phyloP scores from a whole-genome alignment of 495 filamentous ascomycete species.

The Penicillium turbatum region DNA sequence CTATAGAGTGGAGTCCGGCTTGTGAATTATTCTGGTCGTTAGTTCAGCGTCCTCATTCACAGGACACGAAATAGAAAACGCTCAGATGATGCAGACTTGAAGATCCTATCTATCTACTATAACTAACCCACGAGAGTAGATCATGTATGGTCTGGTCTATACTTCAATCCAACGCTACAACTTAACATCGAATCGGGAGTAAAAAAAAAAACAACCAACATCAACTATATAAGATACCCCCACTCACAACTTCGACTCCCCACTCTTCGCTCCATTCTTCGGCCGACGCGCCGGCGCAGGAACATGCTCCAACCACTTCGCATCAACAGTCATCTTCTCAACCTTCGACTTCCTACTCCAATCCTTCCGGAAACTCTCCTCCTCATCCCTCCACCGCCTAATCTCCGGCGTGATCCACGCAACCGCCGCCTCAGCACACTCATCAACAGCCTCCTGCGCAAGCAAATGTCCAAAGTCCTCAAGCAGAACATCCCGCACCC shows the following conservation, averaged over 20 bases:
- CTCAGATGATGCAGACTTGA: background rate
- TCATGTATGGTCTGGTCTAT: background rate
- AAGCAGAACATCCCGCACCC: conserved; percentile 65
- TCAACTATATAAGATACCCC: background rate
- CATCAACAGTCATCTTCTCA: conserved; percentile 57
- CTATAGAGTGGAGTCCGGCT: conserved; percentile 16
- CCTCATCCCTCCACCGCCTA: conserved; percentile 58
- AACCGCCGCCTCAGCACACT: conserved; percentile 58
- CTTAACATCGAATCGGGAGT: background rate
- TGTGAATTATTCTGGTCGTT: background rate
- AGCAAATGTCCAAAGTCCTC: conserved; percentile 73
- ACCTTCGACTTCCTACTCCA: conserved; percentile 45
- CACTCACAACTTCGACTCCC: conserved; percentile 35
- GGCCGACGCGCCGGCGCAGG: conserved; percentile 37
- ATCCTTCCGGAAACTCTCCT: conserved; percentile 53
- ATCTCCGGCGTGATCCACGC: conserved; percentile 62
- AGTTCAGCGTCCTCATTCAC: conserved; percentile 4
- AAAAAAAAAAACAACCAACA: too few species aligned
- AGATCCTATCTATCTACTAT: background rate
- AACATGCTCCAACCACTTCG: conserved; percentile 52
- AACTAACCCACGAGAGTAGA: background rate
- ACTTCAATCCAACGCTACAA: background rate
- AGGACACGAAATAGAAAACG: conserved; percentile 9
- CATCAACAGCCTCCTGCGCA: conserved; percentile 70
- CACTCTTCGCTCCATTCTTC: conserved; percentile 26